Base-by-base conservation (phyloP, 2,329 filamentous ascomycete species). In the Lecanicillium sp. region DNA sequence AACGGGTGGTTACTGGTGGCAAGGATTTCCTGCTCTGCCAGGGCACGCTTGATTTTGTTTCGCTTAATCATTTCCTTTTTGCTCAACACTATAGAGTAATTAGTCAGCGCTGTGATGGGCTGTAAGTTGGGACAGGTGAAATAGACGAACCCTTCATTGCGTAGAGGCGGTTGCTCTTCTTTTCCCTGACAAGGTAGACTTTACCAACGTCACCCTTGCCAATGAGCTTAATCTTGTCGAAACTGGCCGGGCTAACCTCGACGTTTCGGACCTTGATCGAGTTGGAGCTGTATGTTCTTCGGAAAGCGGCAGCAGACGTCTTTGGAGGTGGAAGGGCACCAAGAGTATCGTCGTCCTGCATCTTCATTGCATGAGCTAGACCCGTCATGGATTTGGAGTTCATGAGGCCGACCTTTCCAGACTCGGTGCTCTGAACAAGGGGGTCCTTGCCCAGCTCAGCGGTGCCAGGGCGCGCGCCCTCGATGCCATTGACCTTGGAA, bases 61-160 rank as follows among this genome's bases (percentile, higher is more conserved):
- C 92, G 84, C 71, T 98, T 98, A 65, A 98, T 98, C 92, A 98
- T 98, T 64, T 98, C 92, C 71, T 97, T 96, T 67, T 98, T 98
- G 74, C 89, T 97, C 62, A 98, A 61, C 5, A 98, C 92, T 97
- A 57, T 13, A 38, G 37, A 37, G 11, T 7, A 34, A 12, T 18
- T 20, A 32, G 39, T 34, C 33, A 25, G 38, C 17, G 37, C 14
- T 14, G 31, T 27, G 15, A 4, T 14, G 7, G 9, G 7, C n/a
- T n/a, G n/a, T n/a, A n/a, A 28, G 13, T 31, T 14, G 17, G 10
- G 7, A 25, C 5, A 14, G 14, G 36, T 5, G 14, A 8, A 27
- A 15, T 11, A 19, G 39, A 60, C 72, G 50, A 61, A 96, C 90
- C 90, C 68, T 98, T 98, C 92, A 98, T 98, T 39, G 92, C 92